Percentiles rank a stretch among this genome's conserved stretches.
Conservation (phyloP, 2,329 filamentous ascomycete species). For the Harringtonia lauricola region DNA sequence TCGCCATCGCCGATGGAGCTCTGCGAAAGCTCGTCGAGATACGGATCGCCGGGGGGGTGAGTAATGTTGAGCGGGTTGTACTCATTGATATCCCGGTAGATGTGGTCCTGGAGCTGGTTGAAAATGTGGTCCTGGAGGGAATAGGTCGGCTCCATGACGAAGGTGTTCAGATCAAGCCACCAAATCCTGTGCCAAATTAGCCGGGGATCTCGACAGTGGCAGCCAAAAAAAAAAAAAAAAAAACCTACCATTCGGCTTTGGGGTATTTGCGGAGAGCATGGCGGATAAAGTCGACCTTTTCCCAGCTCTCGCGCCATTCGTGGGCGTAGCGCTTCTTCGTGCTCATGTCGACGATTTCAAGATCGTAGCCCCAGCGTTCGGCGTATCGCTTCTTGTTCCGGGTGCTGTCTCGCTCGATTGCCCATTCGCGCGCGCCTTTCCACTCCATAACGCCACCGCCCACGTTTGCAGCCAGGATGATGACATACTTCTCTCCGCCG, state of each 20-base stretch:
- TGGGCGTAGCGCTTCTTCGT: conserved; percentile 98
- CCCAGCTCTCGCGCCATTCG: conserved; percentile 98
- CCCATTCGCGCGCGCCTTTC: conserved; percentile 97
- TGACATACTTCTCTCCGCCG: conserved; percentile 82
- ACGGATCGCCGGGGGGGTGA: conserved; percentile 64
- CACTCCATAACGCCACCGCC: conserved; percentile 98
- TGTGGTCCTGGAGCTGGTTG: conserved; percentile 58
- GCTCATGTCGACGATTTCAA: conserved; percentile 97
- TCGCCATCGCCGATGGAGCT: conserved; percentile 70
- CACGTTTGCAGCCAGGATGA: conserved; percentile 86
- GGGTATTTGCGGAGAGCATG: conserved; percentile 88
- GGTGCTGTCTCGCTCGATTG: conserved; percentile 91
- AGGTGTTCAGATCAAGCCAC: conserved; percentile 97
- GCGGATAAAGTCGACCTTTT: conserved; percentile 91
- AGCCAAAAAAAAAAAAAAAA: not conserved
- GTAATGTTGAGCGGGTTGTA: conserved; percentile 93
- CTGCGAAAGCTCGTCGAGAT: conserved; percentile 64
- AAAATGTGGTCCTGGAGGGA: conserved; percentile 89
- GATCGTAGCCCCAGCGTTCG: conserved; percentile 80
- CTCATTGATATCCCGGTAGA: conserved; percentile 91
- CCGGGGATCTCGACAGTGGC: not conserved
- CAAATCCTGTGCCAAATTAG: conserved; percentile 64
- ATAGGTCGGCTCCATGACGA: conserved; percentile 91
- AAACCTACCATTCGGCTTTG: conserved; percentile 75
- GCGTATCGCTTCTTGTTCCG: conserved; percentile 90